These are phyloP conservation scores for Torulaspora indica DNA, from an alignment of 805 yeast genomes.

Conservation along the genomic window DNA sequence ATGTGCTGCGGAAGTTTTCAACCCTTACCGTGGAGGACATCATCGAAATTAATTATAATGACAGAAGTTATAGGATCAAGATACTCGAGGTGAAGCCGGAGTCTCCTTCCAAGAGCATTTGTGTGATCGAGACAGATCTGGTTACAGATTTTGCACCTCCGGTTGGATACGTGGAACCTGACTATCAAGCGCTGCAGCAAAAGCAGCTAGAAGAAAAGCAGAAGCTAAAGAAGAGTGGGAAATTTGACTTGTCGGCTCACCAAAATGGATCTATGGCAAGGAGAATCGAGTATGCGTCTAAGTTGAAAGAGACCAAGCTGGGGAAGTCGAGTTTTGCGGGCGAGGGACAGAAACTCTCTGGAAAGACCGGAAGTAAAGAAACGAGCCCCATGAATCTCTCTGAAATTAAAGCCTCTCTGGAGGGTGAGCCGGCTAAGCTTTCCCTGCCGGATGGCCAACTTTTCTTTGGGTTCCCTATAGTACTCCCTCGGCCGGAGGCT, in stretches of 20 bases:
- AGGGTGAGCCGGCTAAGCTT: slow-evolving; percentile 68
- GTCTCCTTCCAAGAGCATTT: slow-evolving; percentile 57
- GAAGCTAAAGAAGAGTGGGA: slow-evolving; percentile 31
- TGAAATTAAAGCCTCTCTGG: slow-evolving; percentile 45
- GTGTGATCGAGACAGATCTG: slow-evolving; percentile 94
- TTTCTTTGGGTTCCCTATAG: slow-evolving; percentile 87
- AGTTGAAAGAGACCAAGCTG: slow-evolving; percentile 44
- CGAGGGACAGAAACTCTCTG: slow-evolving; percentile 67
- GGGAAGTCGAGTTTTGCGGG: slow-evolving; percentile 45
- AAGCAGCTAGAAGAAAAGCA: slow-evolving; percentile 28
- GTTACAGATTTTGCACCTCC: slow-evolving; percentile 99
- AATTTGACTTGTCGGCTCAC: slow-evolving; percentile 31
- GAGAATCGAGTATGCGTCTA: slow-evolving; percentile 50
- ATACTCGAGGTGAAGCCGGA: slow-evolving; percentile 87
- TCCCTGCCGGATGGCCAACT: slow-evolving; percentile 77
- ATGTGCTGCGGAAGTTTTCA: slow-evolving; percentile 82
- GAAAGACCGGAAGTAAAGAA: slow-evolving; percentile 40
- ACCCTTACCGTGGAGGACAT: slow-evolving; percentile 81
- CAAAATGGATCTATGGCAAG: slow-evolving; percentile 73
- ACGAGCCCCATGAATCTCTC: slow-evolving; percentile 21
- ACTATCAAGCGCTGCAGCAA: slow-evolving; percentile 40
- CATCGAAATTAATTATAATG: slow-evolving; percentile 80
- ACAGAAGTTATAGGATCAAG: slow-evolving; percentile 68
- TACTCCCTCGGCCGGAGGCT: slow-evolving; percentile 40
- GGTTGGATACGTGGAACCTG: slow-evolving; percentile 95